Evolutionary conservation across 192 early-diverging fungal species (phyloP).

Genomic region (Obelidium mucronatum): DNA sequence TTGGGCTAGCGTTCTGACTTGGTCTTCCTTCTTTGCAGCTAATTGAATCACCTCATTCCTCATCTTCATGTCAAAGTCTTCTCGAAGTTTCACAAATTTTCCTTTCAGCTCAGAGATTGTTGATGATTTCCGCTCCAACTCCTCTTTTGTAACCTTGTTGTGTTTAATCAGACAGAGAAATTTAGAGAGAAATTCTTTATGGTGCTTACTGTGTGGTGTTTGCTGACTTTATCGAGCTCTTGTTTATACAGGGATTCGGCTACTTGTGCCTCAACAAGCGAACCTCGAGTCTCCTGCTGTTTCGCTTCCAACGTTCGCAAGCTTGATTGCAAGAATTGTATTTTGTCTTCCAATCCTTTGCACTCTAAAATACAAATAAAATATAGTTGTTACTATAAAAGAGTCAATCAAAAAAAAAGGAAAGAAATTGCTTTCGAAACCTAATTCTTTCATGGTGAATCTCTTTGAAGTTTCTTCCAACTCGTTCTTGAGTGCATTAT

Average conservation of each 20-base stretch:
- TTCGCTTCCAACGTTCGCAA: conserved; percentile 37
- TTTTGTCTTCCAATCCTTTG: conserved; percentile 34
- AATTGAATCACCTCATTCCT: conserved; percentile 40
- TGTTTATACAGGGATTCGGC: conserved; percentile 58
- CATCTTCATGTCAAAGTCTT: conserved; percentile 50
- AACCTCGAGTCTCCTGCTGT: conserved; percentile 38
- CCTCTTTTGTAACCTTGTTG: conserved; percentile 43
- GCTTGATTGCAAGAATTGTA: conserved; percentile 33
- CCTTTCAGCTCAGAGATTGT: conserved; percentile 49
- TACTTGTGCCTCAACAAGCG: conserved; percentile 53
- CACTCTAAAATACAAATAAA: conserved; percentile 36
- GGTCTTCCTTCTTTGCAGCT: conserved; percentile 49
- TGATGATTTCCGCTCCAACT: conserved; percentile 44
- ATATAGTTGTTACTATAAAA: background rate
- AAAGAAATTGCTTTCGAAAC: background rate
- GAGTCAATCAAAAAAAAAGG: background rate
- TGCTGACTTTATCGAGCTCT: conserved; percentile 52
- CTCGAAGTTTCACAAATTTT: conserved; percentile 42
- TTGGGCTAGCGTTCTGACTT: conserved; percentile 29
- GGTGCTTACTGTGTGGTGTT: conserved; percentile 45
- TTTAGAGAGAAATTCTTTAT: background rate
- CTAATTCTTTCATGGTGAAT: conserved; percentile 51
- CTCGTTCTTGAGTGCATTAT: conserved; percentile 40
- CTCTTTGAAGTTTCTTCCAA: conserved; percentile 39
- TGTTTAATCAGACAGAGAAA: background rate